phyloP scores from a whole-genome alignment of 208 protist genomes.

The Hexamita inflata region DNA sequence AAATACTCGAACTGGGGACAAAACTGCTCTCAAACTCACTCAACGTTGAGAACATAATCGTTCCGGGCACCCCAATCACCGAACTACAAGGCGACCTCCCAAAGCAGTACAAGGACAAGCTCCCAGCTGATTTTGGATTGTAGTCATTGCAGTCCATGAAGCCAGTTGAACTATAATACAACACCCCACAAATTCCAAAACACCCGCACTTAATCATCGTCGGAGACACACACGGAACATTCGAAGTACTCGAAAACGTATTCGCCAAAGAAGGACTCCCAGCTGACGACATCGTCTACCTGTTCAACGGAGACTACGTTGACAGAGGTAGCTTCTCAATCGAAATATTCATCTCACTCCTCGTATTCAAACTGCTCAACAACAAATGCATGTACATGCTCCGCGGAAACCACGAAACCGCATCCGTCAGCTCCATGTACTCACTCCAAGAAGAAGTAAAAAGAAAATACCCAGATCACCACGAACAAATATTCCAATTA shows the following conservation, averaged over 20 bases:
- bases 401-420: constrained; percentile 44
- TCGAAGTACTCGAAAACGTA: not conserved
- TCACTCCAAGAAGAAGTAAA: constrained; percentile 49
- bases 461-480: not conserved
- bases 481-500: not conserved
- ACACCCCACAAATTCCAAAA: no score
- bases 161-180: no score
- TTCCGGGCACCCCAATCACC: no score
- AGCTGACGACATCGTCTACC: not conserved
- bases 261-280: constrained; percentile 2
- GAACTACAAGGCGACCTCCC: no score
- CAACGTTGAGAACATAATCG: no score
- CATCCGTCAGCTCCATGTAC: constrained; percentile 48
- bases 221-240: constrained; percentile 27
- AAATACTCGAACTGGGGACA: no score
- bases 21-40: no score
- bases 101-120: no score
- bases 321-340: constrained; percentile 36
- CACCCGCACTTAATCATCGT: constrained; percentile 13
- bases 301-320: constrained; percentile 45
- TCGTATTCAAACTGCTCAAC: constrained; percentile 26
- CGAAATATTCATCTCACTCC: constrained; percentile 33
- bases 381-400: constrained; percentile 33
- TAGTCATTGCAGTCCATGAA: no score
- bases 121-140: no score